A percentile compares a stretch with the other conserved stretches of the same genome.
These are phyloP conservation scores for Entomortierella lignicola DNA, from an alignment of 192 early-diverging fungal species.

Conservation along the genomic window DNA sequence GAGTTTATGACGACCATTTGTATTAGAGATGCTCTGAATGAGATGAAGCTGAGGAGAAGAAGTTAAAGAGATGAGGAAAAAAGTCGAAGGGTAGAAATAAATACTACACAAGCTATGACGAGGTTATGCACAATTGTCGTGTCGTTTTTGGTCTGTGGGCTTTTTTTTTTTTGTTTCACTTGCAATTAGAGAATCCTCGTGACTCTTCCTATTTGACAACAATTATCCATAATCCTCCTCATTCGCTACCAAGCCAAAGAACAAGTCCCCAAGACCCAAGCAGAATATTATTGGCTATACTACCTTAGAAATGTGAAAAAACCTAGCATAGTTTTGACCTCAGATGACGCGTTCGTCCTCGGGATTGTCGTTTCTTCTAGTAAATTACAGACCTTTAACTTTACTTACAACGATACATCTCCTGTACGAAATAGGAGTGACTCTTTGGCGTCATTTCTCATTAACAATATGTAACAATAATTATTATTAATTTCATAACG, in stretches of 20 bases:
- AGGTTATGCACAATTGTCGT: background rate
- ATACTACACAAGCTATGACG: background rate
- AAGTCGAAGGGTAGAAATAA: background rate
- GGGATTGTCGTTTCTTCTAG: too few relatives aligned
- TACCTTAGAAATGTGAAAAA: background rate
- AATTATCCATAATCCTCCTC: background rate
- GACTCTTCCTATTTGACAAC: background rate
- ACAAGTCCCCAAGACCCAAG: too few relatives aligned
- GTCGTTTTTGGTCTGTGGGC: background rate
- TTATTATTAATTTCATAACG: too few relatives aligned
- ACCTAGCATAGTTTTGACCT: too few relatives aligned
- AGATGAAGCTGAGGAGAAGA: background rate
- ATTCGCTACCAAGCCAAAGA: background rate
- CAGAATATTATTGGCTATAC: background rate
- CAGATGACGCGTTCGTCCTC: too few relatives aligned
- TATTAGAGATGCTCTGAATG: background rate
- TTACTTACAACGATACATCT: too few relatives aligned
- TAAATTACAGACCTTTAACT: too few relatives aligned
- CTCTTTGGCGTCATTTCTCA: too few relatives aligned
- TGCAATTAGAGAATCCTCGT: background rate
- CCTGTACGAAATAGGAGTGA: too few relatives aligned
- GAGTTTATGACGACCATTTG: slow-evolving; percentile 64
- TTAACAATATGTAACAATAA: too few relatives aligned
- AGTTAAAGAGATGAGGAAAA: background rate
- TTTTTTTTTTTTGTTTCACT: background rate